Base-by-base conservation (phyloP, 2,329 filamentous ascomycete genomes). In the Metarhizium guizhouense region DNA sequence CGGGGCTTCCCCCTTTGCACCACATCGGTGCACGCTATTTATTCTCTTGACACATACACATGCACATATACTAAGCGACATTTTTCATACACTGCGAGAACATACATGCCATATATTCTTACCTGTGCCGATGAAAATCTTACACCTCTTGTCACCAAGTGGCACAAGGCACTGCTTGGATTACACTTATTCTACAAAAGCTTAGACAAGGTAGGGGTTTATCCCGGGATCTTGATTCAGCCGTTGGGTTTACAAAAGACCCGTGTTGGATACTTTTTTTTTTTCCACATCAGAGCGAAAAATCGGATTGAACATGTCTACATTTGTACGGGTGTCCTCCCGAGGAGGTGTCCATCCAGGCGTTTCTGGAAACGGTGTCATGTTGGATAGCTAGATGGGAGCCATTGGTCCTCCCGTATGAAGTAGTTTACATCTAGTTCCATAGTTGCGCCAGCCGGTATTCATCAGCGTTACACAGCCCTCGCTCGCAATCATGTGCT, bases 81-180 rank as follows among this genome's bases (percentile, higher is more conserved):
- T n/a, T 14, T 42, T 42, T 13, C 25, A 18, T 6, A 40, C 16
- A 25, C 13, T 34, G 32, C 32, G 32, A 47, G 30, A 10, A 30
- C 38, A 36, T 20, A 38, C 16, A 40, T 40, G 51, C 49, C 51
- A 30, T n/a, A 45, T 47, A 51, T 57, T 55, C 49, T 57, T 45
- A 20, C 42, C n/a, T 20, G 3, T 34, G 32, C 32, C 32, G 10
- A 34, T 34, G 25, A 25, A 34, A 34, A 11, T 34, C 10, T 34
- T 7, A 34, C 10, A 2, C n/a, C n/a, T 34, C 32, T 34, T 11
- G 32, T 34, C 32, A 34, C 32, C 32, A 34, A 48, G 20, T 18
- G 45, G 30, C 16, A 30, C 25, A 30, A 4, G 45, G 8, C 6
- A 14, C 25, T 32, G 25, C 42, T 45, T 34, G 32, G 8, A 18